Evolutionary conservation across 352 stramenopile species (phyloP).

Genomic region (Halophytophthora polymorphica): DNA sequence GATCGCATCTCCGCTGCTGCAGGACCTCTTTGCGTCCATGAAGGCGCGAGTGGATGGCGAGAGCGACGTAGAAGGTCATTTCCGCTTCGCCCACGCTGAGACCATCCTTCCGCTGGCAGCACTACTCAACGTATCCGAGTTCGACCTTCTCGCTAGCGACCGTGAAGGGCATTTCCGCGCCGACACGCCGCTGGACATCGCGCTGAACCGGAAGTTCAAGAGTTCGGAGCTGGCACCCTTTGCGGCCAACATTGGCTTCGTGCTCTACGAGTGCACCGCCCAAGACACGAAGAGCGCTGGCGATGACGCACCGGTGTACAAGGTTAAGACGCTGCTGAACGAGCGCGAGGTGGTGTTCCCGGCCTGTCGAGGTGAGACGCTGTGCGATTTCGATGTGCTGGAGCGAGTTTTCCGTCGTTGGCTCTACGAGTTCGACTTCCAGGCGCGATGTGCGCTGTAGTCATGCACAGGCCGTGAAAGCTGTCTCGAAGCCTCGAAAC

Average conservation of each 20-base stretch:
- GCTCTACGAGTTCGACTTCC: conserved; percentile 73
- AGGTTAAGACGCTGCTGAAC: conserved; percentile 63
- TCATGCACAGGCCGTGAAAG: too few relatives aligned
- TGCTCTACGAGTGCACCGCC: conserved; percentile 63
- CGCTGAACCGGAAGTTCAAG: conserved; percentile 48
- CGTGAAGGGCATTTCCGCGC: conserved; percentile 57
- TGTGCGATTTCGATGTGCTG: conserved; percentile 59
- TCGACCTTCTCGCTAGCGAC: conserved; percentile 56
- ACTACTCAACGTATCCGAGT: conserved; percentile 71
- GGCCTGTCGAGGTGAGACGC: conserved; percentile 32
- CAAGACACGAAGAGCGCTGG: conserved; percentile 1
- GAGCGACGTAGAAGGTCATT: conserved; percentile 51
- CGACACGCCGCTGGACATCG: conserved; percentile 49
- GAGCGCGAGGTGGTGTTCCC: conserved; percentile 57
- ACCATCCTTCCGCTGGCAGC: conserved; percentile 75
- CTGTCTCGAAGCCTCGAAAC: too few relatives aligned
- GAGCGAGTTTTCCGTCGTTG: conserved; percentile 56
- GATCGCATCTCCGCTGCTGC: conserved; percentile 70
- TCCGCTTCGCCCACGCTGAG: conserved; percentile 85
- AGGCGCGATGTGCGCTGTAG: conserved; percentile 37
- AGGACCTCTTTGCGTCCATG: conserved; percentile 63
- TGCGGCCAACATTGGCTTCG: conserved; percentile 79
- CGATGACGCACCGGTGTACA: conserved; percentile 14
- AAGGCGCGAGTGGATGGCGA: conserved; percentile 29
- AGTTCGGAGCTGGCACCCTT: conserved; percentile 66